Conservation (phyloP, 208 protist species). For the Crithidia expoeki region DNA sequence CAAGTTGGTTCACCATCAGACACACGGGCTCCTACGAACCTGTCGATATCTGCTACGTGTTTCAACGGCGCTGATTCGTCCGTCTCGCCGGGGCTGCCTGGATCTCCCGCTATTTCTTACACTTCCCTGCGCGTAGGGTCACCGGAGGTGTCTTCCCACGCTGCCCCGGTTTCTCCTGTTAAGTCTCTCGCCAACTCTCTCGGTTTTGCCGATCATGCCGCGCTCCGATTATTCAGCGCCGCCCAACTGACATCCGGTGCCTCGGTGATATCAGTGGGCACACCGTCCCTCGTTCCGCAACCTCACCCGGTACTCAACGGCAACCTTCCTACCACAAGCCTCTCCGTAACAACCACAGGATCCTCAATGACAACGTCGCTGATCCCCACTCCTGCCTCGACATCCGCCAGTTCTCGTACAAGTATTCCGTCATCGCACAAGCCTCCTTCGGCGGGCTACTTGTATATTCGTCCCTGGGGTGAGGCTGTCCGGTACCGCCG, state of each 20-base stretch:
- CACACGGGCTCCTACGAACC: neutral
- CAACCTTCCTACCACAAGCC: neutral
- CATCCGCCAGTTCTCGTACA: neutral
- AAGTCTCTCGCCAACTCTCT: neutral
- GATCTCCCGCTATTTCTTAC: conserved; percentile 10
- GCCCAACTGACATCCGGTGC: neutral
- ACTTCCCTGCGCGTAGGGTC: conserved; percentile 6
- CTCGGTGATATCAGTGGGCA: neutral
- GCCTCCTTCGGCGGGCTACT: conserved; percentile 15
- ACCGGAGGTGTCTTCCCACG: neutral
- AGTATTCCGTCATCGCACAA: neutral
- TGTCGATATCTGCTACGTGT: neutral
- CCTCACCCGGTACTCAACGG: too few relatives aligned
- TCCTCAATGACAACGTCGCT: neutral
- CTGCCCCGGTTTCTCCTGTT: neutral
- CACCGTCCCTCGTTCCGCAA: too few relatives aligned
- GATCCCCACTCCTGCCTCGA: neutral
- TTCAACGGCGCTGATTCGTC: neutral
- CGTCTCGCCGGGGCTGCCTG: neutral
- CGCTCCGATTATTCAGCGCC: neutral
- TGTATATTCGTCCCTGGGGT: conserved; percentile 36
- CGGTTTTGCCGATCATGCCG: neutral
- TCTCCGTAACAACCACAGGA: neutral
- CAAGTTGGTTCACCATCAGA: neutral
- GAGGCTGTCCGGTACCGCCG: conserved; percentile 16